phyloP scores from a whole-genome alignment of 2,329 filamentous ascomycete species.

The Fusarium tricinctum region DNA sequence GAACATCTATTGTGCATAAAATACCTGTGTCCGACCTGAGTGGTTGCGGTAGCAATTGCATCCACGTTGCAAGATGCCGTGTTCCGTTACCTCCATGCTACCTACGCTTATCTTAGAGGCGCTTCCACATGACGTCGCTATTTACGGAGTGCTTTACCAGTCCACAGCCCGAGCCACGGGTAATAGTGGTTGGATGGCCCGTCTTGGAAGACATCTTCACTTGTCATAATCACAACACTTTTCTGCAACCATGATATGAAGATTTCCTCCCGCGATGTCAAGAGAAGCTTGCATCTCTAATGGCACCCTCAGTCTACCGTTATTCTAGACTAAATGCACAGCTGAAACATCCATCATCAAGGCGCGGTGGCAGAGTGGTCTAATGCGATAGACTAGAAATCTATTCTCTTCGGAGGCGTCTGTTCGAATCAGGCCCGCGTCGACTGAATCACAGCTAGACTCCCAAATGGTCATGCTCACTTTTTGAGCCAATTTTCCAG shows the following conservation, averaged over 20 bases:
- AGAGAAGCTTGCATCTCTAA: no score
- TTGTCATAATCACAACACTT: no score
- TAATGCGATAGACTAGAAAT: conserved; percentile 55
- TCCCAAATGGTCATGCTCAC: neutral
- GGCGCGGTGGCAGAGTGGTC: conserved; percentile 53
- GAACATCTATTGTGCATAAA: neutral
- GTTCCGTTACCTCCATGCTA: neutral
- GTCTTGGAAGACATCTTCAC: neutral
- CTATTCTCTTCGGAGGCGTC: conserved; percentile 53
- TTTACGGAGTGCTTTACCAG: no score
- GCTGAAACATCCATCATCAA: neutral
- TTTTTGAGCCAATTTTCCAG: conserved; percentile 10
- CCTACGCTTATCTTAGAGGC: neutral
- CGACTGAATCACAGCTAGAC: conserved; percentile 10
- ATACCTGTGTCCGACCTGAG: neutral
- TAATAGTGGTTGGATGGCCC: neutral
- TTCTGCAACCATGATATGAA: no score
- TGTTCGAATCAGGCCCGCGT: conserved; percentile 55
- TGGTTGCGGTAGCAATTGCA: neutral
- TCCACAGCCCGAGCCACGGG: neutral
- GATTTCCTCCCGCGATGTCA: no score
- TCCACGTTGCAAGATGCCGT: neutral
- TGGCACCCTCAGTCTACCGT: neutral
- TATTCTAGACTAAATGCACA: neutral
- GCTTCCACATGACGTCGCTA: neutral